phyloP scores from a whole-genome alignment of 352 stramenopile genomes.

The Elongisporangium prolatum region DNA sequence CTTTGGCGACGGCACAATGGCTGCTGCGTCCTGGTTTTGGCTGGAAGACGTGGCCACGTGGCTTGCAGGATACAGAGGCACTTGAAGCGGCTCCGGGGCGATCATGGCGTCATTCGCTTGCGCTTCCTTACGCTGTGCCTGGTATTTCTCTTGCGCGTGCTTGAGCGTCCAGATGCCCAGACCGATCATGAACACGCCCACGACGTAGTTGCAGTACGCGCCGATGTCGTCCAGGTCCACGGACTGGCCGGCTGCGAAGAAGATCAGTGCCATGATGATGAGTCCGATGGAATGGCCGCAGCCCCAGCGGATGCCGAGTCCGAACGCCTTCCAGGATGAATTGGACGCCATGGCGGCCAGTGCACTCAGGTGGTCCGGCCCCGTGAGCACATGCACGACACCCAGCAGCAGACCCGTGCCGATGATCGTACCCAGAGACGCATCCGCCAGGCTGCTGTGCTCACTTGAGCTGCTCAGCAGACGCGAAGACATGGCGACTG shows the following conservation, averaged over 20 bases:
- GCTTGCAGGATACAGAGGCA: too few relatives aligned
- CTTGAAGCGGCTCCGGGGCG: not conserved
- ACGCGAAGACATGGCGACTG: slow-evolving; percentile 25
- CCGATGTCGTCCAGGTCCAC: slow-evolving; percentile 30
- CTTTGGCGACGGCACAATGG: not conserved
- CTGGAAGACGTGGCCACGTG: too few relatives aligned
- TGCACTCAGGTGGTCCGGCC: slow-evolving; percentile 69
- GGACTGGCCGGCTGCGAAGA: slow-evolving; percentile 40
- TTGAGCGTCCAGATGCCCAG: slow-evolving; percentile 48
- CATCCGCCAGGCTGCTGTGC: slow-evolving; percentile 20
- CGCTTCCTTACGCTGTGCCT: slow-evolving; percentile 25
- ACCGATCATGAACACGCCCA: slow-evolving; percentile 55
- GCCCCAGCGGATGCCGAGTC: slow-evolving; percentile 79
- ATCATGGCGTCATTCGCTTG: not conserved
- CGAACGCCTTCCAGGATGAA: slow-evolving; percentile 55
- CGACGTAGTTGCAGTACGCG: slow-evolving; percentile 30
- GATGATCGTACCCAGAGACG: slow-evolving; percentile 33
- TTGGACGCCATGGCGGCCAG: slow-evolving; percentile 67
- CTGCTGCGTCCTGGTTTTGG: slow-evolving; percentile 1
- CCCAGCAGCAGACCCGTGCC: slow-evolving; percentile 35
- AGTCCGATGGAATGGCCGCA: slow-evolving; percentile 77
- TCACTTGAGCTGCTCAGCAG: slow-evolving; percentile 4
- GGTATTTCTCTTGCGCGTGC: slow-evolving; percentile 51
- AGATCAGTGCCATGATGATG: slow-evolving; percentile 56
- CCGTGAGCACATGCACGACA: slow-evolving; percentile 43